A percentile compares a stretch with the other conserved stretches of the same genome.
These are phyloP conservation scores for Penicillium sp. DNA, from an alignment of 2,329 filamentous ascomycete genomes.

Conservation along the genomic window DNA sequence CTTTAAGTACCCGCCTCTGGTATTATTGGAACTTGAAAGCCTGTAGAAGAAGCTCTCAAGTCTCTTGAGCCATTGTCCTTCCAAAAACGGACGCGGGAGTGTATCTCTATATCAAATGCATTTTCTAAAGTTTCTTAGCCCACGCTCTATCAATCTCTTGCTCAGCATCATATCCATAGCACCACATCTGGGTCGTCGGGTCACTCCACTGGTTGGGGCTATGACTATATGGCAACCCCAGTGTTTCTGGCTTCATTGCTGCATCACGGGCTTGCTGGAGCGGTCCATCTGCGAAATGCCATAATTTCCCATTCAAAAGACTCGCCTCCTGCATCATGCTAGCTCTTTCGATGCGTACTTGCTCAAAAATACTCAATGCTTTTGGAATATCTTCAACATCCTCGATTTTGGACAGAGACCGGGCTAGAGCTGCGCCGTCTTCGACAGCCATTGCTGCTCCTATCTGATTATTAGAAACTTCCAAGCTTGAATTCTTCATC, in stretches of 20 bases:
- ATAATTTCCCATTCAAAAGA: constrained; percentile 49
- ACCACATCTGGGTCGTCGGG: constrained; percentile 48
- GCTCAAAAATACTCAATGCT: constrained; percentile 41
- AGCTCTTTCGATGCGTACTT: constrained; percentile 35
- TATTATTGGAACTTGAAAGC: too few relatives aligned
- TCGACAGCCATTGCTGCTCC: constrained; percentile 49
- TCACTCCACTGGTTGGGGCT: constrained; percentile 54
- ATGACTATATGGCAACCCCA: constrained; percentile 36
- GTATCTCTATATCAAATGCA: too few relatives aligned
- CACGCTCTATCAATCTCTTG: constrained; percentile 36
- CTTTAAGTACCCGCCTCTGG: too few relatives aligned
- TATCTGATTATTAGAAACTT: background rate
- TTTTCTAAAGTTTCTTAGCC: background rate
- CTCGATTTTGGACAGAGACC: constrained; percentile 30
- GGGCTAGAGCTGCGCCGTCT: constrained; percentile 43
- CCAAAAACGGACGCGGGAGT: too few relatives aligned
- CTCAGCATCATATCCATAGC: constrained; percentile 52
- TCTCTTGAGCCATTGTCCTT: too few relatives aligned
- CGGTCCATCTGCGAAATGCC: constrained; percentile 49
- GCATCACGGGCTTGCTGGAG: constrained; percentile 44
- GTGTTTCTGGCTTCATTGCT: constrained; percentile 44
- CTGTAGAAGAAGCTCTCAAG: too few relatives aligned
- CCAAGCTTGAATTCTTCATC: too few relatives aligned
- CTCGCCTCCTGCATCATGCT: constrained; percentile 48
- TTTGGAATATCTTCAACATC: constrained; percentile 27